A percentile compares a stretch with the other conserved stretches of the same genome.
Conservation (phyloP, 257 asterid genomes). For the Nicotiana benthamiana region DNA sequence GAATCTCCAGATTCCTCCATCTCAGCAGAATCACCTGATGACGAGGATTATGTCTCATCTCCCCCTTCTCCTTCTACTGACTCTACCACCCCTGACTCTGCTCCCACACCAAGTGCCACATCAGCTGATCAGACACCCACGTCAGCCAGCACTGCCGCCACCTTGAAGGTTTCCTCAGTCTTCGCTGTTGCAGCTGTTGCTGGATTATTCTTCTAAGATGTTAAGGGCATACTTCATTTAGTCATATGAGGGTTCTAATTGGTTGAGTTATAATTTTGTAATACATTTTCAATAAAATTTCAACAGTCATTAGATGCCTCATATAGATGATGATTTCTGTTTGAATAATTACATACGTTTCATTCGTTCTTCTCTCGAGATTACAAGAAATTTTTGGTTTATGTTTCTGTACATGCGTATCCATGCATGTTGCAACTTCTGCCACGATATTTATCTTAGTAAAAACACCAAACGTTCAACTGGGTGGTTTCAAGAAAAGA, state of each 20-base stretch:
- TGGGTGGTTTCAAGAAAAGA: too few relatives aligned
- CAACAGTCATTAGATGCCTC: background rate
- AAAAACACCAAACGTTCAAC: too few relatives aligned
- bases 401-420: too few relatives aligned
- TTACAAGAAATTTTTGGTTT: too few relatives aligned
- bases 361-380: background rate
- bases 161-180: conserved; percentile 39
- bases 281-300: background rate
- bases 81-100: conserved; percentile 4
- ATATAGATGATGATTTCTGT: background rate
- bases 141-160: conserved; percentile 19
- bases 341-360: background rate
- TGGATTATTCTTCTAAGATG: conserved; percentile 32
- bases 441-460: too few relatives aligned
- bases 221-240: background rate
- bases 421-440: too few relatives aligned
- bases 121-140: conserved; percentile 15
- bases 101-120: conserved; percentile 26
- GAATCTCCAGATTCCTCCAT: background rate
- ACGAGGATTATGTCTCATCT: conserved; percentile 22
- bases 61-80: conserved; percentile 32
- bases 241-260: background rate
- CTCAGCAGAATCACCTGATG: conserved; percentile 10
- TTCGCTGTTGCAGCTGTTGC: conserved; percentile 31
- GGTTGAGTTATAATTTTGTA: background rate